Base-by-base conservation (phyloP, 2,329 filamentous ascomycete genomes). In the Trichophyton verrucosum region DNA sequence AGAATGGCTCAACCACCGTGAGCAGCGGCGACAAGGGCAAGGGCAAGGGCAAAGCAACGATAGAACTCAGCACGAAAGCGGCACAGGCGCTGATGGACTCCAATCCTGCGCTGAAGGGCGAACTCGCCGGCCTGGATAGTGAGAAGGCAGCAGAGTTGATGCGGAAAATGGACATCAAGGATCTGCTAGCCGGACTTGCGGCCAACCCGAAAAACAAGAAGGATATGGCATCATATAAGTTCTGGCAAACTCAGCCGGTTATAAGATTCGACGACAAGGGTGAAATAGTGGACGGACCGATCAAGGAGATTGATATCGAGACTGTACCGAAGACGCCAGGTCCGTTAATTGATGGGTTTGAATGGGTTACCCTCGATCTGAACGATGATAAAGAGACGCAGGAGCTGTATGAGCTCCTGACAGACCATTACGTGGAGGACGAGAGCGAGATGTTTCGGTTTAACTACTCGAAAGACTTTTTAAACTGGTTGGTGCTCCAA, bases 191-290 rank as follows among this genome's bases (percentile, higher is more conserved):
- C 6, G 79, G 79, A 42, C 70, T 81, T 63, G 87, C 91, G 15
- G 80, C 89, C 6, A 85, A 83, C 64, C 88, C 88, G 61, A 95
- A 94, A 80, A 95, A 95, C 70, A 86, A 85, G 68, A 96, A 96
- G 78, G 91, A 96, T 71, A 96, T 96, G 90, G 91, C 87, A 5
- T 89, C 86, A 62, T 96, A 97, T 81, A 96, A 95, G 76, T 99
- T 99, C 78, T 99, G 94, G 94, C 86, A 90, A 74, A 99, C 94
- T 55, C 94, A 99, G 74, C 94, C 94, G 0, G 94, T 99, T 62
- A 88, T 89, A 58, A 86, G 86, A 70, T 96, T 97, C 70, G 75
- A 78, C 58, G 77, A 80, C 78, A 86, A 72, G 74, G 77, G 81
- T 58, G 75, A 79, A 42, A 69, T 85, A 57, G 79, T 85, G 64